Percentiles rank a stretch among this genome's conserved stretches.
Conservation (phyloP, 75 land plant species). For the Isoetes taiwanensis region DNA sequence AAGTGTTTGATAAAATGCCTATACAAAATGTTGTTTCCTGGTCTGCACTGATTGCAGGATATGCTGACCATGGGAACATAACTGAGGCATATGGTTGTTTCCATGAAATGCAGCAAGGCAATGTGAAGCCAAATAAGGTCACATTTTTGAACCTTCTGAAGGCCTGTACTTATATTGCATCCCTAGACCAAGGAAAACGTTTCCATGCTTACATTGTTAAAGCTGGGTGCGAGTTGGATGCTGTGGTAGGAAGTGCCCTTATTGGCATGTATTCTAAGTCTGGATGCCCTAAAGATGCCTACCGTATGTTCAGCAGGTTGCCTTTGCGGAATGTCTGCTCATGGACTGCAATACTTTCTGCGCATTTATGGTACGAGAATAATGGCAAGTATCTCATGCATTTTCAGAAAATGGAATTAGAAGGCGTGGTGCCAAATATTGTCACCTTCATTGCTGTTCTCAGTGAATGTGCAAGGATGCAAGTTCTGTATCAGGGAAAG, state of each 20-base stretch:
- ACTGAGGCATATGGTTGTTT: background rate
- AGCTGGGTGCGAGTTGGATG: background rate
- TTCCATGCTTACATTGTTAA: background rate
- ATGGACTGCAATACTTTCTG: slow-evolving; percentile 9
- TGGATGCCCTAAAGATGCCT: background rate
- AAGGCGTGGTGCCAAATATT: background rate
- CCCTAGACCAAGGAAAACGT: background rate
- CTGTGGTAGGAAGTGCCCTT: background rate
- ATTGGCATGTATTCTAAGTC: slow-evolving; percentile 11
- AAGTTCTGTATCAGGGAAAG: background rate
- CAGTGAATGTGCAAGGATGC: background rate
- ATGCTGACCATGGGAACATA: background rate
- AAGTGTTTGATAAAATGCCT: slow-evolving; percentile 6
- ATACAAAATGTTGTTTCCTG: background rate
- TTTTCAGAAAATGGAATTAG: background rate
- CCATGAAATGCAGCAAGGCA: background rate
- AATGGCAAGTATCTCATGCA: background rate
- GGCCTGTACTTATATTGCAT: background rate
- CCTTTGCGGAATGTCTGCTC: background rate
- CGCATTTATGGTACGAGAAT: background rate
- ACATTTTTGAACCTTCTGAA: background rate
- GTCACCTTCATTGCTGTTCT: background rate
- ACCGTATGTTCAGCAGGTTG: background rate
- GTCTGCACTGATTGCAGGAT: slow-evolving; percentile 10
- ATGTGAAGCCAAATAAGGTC: background rate